Evolutionary conservation across 345 rosid genomes (phyloP), one percentile per base, ranked within the genome.

Genomic region (Hypericum androsaemum): DNA sequence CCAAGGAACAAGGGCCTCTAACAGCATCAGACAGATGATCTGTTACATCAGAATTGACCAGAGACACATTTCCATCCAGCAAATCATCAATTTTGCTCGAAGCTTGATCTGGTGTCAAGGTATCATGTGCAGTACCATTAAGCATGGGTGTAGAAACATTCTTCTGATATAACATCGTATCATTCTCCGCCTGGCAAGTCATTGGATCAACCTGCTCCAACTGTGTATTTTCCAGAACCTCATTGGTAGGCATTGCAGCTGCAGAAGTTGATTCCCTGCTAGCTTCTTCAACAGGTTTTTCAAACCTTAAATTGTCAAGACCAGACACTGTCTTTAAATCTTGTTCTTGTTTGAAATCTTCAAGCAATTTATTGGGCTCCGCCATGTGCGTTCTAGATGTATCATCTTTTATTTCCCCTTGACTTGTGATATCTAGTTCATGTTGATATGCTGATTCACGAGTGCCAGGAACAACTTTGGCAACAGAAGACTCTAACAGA

Each of bases 401-500:
- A 53, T 67, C 80, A 56, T 10, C 39, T 17, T 62, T 68, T 49
- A 13, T 41, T 42, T 58, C 60, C 56, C 68, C 66, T 60, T 14
- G 62, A 22, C 32, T 2, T 10, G 16, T 15, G 67, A 59, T 22
- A 22, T 52, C 66, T 15, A 43, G 10, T 61, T 59, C 52, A 38
- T 44, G 32, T 36, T 47, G 59, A 13, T 44, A 47, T 52, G 6
- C 56, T 12, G 40, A 37, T n/a, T 42, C 58, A 10, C 35, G 15
- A 36, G 50, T 11, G 50, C 13, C 55, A 53, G 22, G 48, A 56
- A 12, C 17, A 16, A 39, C 42, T 32, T 43, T 59, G 60, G 47
- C 53, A 55, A 50, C 71, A 74, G 70, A 57, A 57, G 54, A 52
- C 62, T 72, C 73, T 16, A 77, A 62, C 7, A 69, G 53, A 65